These are phyloP conservation scores for Pseudogymnoascus sp. DNA, from an alignment of 2,329 filamentous ascomycete genomes.

Conservation along the genomic window DNA sequence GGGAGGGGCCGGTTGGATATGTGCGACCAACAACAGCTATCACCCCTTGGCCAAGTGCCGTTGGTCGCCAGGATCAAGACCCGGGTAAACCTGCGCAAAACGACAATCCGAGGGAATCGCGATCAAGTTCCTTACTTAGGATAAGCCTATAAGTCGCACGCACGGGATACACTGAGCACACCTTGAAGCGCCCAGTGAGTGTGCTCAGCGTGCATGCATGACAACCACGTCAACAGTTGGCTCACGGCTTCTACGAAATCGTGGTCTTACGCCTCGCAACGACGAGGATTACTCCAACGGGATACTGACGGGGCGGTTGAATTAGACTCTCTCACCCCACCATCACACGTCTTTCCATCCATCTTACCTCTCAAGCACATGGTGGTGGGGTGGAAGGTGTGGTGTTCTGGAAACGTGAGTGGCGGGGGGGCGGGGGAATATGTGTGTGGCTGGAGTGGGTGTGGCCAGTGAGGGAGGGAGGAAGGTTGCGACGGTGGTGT, in stretches of 20 bases:
- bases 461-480: not conserved
- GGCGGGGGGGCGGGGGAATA: not conserved
- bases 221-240: not conserved
- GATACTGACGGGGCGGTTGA: not conserved
- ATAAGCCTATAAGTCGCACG: no score
- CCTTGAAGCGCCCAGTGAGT: not conserved
- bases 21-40: no score
- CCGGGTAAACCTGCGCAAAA: no score
- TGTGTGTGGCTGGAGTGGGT: not conserved
- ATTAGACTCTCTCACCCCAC: not conserved
- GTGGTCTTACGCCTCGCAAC: not conserved
- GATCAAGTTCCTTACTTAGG: no score
- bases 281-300: not conserved
- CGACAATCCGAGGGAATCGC: no score
- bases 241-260: not conserved
- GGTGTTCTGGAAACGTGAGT: not conserved
- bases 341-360: not conserved
- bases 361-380: not conserved
- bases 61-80: no score
- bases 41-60: no score
- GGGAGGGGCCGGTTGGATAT: no score
- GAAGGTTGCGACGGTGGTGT: not conserved
- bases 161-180: no score
- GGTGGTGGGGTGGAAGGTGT: not conserved
- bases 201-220: no score